Base-by-base conservation (phyloP, 345 rosid species). In the Hypericum perforatum region DNA sequence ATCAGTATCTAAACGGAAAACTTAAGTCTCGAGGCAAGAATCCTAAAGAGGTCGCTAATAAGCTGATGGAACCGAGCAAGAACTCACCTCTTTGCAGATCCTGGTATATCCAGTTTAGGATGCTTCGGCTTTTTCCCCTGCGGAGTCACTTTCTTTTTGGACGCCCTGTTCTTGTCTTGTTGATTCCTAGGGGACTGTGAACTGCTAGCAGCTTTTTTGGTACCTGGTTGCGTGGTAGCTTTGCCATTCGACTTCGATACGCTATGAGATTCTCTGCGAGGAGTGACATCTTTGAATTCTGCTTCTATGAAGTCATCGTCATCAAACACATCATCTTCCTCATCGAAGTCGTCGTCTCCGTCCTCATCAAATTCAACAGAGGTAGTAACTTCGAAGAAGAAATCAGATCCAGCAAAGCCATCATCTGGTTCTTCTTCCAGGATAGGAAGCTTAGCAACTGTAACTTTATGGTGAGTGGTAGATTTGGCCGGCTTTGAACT, bases 1-100 rank as follows among this genome's bases (percentile, higher is more conserved):
- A 29, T 4, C 32, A 4, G 32, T 22, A 42, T 41, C 7, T 15
- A 38, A 16, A 5, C 8, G 15, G 6, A 13, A 29, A 22, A 43
- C 37, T 57, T 7, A 37, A 16, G 37, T 0, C 9, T 41, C 7
- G 45, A 14, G 48, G 43, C 13, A n/a, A 45, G 44, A 47, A 39
- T 44, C 39, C 58, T 15, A 41, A 41, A 57, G 43, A 40, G 8
- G 0, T 39, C 45, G 11, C 50, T 42, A 16, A 16, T 16, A 22
- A n/a, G 11, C 9, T 29, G 41, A 6, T 15, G 43, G 32, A 36
- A 39, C 53, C 57, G 41, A 57, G 32, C 16, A 41, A 6, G 36
- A 52, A 57, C 45, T 62, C 55, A 82, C 85, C 85, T 78, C 66
- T 74, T 81, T 43, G 85, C 76, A 53, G 91, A 82, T 62, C 79